Evolutionary conservation across 495 filamentous ascomycete genomes (phyloP).

Genomic region (Lasiosphaeria ovina): DNA sequence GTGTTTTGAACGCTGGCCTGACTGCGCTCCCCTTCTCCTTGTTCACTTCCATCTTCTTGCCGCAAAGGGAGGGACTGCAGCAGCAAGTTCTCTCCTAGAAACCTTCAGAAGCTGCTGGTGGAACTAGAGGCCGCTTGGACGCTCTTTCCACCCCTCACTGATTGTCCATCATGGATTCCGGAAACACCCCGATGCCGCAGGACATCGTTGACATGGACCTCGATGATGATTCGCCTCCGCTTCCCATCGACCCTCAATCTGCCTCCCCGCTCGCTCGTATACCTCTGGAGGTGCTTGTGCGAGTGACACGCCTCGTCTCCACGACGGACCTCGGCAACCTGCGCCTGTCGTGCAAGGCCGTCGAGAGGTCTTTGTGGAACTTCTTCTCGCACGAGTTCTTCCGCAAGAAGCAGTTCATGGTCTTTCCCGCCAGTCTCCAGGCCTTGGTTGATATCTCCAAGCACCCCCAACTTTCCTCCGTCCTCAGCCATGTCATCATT

Average conservation of each 20-base stretch:
- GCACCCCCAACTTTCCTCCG: slow-evolving; percentile 37
- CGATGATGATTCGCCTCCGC: too few relatives aligned
- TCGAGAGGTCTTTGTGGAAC: slow-evolving; percentile 45
- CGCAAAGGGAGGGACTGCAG: too few relatives aligned
- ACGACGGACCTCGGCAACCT: slow-evolving; percentile 48
- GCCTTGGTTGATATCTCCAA: slow-evolving; percentile 54
- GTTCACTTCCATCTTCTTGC: background rate
- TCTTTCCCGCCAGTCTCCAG: slow-evolving; percentile 45
- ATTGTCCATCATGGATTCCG: too few relatives aligned
- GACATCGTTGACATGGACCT: too few relatives aligned
- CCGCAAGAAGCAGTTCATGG: slow-evolving; percentile 54
- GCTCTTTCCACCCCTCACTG: too few relatives aligned
- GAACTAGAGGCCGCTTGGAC: background rate
- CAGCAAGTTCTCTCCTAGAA: background rate
- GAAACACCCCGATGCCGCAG: too few relatives aligned
- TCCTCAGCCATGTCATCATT: slow-evolving; percentile 50
- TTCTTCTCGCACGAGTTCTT: slow-evolving; percentile 55
- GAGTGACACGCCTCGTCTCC: slow-evolving; percentile 41
- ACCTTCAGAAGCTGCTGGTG: background rate
- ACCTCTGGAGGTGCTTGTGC: slow-evolving; percentile 41
- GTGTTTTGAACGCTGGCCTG: background rate
- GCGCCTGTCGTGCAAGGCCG: slow-evolving; percentile 42
- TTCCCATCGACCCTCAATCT: slow-evolving; percentile 11
- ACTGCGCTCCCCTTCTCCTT: background rate
- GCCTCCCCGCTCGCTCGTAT: slow-evolving; percentile 12